Base-by-base conservation (phyloP, 805 yeast species). In the Metschnikowia henanensis region DNA sequence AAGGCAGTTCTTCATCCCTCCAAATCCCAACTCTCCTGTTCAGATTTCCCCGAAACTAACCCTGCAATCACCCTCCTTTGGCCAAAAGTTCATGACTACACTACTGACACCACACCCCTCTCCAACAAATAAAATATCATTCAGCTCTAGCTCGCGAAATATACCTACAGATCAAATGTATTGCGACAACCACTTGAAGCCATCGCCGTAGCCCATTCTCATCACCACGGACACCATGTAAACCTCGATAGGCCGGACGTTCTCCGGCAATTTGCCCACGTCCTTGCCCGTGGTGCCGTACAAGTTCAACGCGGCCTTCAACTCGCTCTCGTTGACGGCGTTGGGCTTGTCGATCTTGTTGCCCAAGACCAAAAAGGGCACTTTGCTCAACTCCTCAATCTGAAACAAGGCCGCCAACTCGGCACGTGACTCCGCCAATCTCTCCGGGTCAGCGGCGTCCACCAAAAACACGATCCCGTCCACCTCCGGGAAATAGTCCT, bases 161-260 rank as follows among this genome's bases (percentile, higher is more conserved):
- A 29, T 9, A 20, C 25, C n/a, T 6, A 30, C 33, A 20, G 16
- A 39, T 39, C 78, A 92, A 59, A 92, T 92, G 71, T 87, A 92
- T 73, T 94, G 96, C 50, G 97, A 89, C 62, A 94, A 81, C 98
- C 97, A 94, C 79, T 89, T 87, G 80, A 94, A 90, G 51, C 96
- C 99, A 59, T 94, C 98, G 49, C 96, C 95, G 69, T 94, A 94
- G 59, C 99, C 99, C 69, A 88, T 91, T 79, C 98, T 88, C 96
- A 91, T 87, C 44, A 91, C 97, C 53, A 94, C 96, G 21, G 97
- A 89, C 70, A 96, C 92, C 98, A 94, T 94, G 70, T 81, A 94
- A 35, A 94, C 81, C 73, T 94, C 99, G 45, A 92, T 82, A 39
- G 99, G 98, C 75, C 99, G 85, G 52, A 79, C 79, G 49, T 82